Evolutionary conservation across 768 basidiomycete genomes (phyloP), one percentile per base, ranked within the genome.

Genomic region (Lactifluus pinguis): DNA sequence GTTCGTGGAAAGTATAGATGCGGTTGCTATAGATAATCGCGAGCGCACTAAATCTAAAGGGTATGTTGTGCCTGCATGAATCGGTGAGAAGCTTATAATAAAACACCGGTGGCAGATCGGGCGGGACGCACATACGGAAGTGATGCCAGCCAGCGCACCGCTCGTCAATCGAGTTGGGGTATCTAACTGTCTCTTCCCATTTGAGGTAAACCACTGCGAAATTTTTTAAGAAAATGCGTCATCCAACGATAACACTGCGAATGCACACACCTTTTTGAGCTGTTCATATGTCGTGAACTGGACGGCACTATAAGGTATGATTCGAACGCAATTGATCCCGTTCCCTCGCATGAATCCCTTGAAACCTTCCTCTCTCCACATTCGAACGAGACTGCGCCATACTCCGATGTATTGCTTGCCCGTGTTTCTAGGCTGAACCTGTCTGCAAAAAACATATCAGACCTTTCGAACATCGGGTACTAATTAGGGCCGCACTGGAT

Each of bases 351-450:
- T 94, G 72, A 84, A 93, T 13, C 95, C 95, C 71, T 74, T 82
- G 73, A 95, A 86, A 8, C 95, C 95, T 72, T 98, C 95, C 71
- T 98, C 94, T 65, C 76, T 75, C 89, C 92, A 98, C 85, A 95
- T 95, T 63, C 95, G 83, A 17, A 80, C 80, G 49, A 95, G 80
- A 66, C 89, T 90, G 17, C 82, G 75, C 83, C 85, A 91, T 39
- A 95, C 92, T 19, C 92, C 92, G 66, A 79, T 84, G 74, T 95
- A 95, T 68, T 87, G 86, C 53, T 76, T 73, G 65, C 80, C 76
- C 15, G 81, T 78, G 32, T 79, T 73, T 49, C 74, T 79, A 30
- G 85, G 86, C 71, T 97, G 95, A n/a, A 92, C 92, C 76, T 98
- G 95, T 71, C 94, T 95, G 45, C 39, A 11, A 39, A 39, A 8